A percentile compares a stretch with the other conserved stretches of the same genome.
These are phyloP conservation scores for Hymenochaete sp. DNA, from an alignment of 1,284 basidiomycete genomes.

Conservation along the genomic window DNA sequence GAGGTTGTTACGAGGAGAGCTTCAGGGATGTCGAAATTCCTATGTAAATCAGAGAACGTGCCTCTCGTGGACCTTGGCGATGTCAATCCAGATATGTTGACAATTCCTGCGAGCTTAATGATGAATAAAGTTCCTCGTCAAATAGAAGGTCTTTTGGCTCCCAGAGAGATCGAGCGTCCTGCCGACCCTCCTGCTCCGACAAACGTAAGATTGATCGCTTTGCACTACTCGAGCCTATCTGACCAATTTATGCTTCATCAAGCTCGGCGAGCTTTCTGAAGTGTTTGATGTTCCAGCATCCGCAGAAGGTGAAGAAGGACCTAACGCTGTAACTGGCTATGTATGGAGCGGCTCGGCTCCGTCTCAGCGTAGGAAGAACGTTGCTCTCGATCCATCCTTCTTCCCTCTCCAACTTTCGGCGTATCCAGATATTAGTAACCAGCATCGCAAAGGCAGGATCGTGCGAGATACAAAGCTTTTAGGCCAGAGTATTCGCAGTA, in stretches of 20 bases:
- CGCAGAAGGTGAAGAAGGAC: constrained; percentile 26
- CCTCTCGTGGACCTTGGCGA: constrained; percentile 79
- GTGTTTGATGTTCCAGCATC: constrained; percentile 20
- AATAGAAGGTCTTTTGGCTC: constrained; percentile 24
- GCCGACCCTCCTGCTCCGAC: background rate
- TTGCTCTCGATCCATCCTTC: constrained; percentile 81
- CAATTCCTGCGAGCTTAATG: constrained; percentile 63
- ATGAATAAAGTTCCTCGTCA: constrained; percentile 49
- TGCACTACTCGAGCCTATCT: too few relatives aligned
- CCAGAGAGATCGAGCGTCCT: constrained; percentile 21
- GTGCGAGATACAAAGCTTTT: constrained; percentile 50
- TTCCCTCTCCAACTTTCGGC: constrained; percentile 83
- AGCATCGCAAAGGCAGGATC: constrained; percentile 30
- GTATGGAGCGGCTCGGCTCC: constrained; percentile 81
- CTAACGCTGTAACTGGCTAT: constrained; percentile 68
- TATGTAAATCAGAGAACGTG: constrained; percentile 89
- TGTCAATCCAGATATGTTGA: constrained; percentile 67
- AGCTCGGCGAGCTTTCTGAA: constrained; percentile 9
- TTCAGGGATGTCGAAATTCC: constrained; percentile 81
- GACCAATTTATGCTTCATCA: too few relatives aligned
- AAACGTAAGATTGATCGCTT: constrained; percentile 6
- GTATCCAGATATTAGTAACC: constrained; percentile 48
- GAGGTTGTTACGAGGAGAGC: constrained; percentile 82
- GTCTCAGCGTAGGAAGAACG: constrained; percentile 79
- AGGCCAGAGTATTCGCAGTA: constrained; percentile 51